Conservation (phyloP, 441 rosid species). For the Gossypium davidsonii region DNA sequence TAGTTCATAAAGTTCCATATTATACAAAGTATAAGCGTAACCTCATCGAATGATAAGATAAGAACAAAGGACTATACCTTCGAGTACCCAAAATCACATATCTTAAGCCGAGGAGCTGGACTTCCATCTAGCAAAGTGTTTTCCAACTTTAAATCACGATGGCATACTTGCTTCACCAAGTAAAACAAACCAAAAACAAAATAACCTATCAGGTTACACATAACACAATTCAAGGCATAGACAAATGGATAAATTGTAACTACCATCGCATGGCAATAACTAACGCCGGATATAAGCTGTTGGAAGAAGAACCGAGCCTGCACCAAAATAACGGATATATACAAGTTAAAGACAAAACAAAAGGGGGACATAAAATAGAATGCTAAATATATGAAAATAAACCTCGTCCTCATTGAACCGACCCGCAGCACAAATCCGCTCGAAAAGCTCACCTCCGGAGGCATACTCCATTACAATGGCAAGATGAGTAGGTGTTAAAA, state of each 20-base stretch:
- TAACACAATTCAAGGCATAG: background rate
- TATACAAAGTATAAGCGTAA: background rate
- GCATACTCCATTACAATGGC: conserved; percentile 72
- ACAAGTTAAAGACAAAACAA: conserved; percentile 1
- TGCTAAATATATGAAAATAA: background rate
- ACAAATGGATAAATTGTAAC: conserved; percentile 3
- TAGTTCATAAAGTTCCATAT: background rate
- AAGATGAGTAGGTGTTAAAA: conserved; percentile 63
- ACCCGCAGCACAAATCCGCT: conserved; percentile 45
- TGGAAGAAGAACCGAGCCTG: conserved; percentile 72
- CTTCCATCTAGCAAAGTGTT: conserved; percentile 65
- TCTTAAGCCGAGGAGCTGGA: conserved; percentile 64
- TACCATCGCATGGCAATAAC: conserved; percentile 72
- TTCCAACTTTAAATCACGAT: conserved; percentile 65
- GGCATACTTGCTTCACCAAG: conserved; percentile 54
- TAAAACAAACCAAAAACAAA: conserved; percentile 21
- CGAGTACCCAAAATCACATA: conserved; percentile 69
- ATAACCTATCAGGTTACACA: background rate
- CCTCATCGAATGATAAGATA: background rate
- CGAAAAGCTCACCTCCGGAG: conserved; percentile 56
- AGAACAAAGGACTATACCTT: conserved; percentile 33
- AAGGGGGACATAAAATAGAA: background rate
- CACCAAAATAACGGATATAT: conserved; percentile 9
- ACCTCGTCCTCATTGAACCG: conserved; percentile 62
- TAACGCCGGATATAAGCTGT: conserved; percentile 65